Conservation (phyloP, 2,329 filamentous ascomycete species). For the Ambrosiella cleistominuta region DNA sequence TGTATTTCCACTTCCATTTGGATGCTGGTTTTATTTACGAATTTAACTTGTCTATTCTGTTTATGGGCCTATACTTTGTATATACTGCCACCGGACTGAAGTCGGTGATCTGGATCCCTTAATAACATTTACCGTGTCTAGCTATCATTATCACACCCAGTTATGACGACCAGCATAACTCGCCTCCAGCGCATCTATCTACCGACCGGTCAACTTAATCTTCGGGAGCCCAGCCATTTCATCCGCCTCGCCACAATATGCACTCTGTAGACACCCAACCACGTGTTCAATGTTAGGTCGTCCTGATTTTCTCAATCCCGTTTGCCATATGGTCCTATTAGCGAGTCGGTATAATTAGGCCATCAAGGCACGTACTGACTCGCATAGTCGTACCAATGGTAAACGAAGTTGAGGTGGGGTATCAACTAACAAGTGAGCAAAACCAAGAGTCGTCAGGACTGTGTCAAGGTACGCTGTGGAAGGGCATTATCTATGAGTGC, state of each 20-base stretch:
- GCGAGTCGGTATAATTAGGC: conserved; percentile 1
- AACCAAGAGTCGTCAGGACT: not conserved
- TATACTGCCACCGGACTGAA: conserved; percentile 11
- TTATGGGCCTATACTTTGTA: conserved; percentile 10
- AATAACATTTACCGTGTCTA: conserved; percentile 21
- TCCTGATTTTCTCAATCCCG: not conserved
- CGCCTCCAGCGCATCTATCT: not conserved
- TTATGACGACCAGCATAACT: conserved; percentile 3
- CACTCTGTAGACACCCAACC: not conserved
- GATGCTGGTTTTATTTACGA: not conserved
- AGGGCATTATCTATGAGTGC: not conserved
- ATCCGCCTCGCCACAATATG: conserved; percentile 13
- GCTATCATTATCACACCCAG: not conserved
- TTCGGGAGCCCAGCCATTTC: not conserved
- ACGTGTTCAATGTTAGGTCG: not conserved
- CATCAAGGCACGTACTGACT: not conserved
- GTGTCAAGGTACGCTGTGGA: not conserved
- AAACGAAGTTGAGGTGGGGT: not conserved
- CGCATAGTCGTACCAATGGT: too few relatives aligned
- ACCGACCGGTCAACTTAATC: not conserved
- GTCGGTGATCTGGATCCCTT: not conserved
- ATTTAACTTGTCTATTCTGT: conserved; percentile 13
- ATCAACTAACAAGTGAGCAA: conserved; percentile 7
- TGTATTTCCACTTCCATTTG: too few relatives aligned
- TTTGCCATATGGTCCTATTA: not conserved